Conservation (phyloP, 257 asterid species). For the Solanum piurae region DNA sequence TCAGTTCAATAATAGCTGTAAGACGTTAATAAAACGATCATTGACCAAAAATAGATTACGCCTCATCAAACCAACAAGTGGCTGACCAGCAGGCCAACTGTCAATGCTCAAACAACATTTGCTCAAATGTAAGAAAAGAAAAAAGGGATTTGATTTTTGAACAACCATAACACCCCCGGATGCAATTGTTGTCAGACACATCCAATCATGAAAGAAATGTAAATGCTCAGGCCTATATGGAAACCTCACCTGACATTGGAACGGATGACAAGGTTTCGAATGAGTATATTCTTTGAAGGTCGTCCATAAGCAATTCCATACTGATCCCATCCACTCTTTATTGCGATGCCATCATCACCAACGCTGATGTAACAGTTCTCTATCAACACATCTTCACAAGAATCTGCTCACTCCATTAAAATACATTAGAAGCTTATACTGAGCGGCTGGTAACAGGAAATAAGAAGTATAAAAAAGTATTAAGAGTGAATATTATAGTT, state of each 20-base stretch:
- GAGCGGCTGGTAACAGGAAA: neutral
- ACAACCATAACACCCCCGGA: neutral
- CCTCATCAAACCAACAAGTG: neutral
- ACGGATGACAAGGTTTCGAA: conserved; percentile 11
- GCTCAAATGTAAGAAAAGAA: neutral
- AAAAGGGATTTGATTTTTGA: neutral
- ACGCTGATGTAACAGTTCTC: conserved; percentile 22
- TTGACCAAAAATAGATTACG: neutral
- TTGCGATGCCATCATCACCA: conserved; percentile 21
- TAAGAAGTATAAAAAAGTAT: neutral
- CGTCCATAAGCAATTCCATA: conserved; percentile 16
- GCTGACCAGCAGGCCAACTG: neutral
- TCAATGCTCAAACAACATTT: neutral
- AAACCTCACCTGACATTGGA: conserved; percentile 14
- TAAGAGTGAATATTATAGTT: neutral
- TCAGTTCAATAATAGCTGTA: neutral
- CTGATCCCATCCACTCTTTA: conserved; percentile 25
- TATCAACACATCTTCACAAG: conserved; percentile 17
- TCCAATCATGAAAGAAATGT: neutral
- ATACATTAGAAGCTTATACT: neutral
- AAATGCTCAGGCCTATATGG: neutral
- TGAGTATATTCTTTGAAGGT: conserved; percentile 17
- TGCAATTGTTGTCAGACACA: neutral
- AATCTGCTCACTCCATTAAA: conserved; percentile 1
- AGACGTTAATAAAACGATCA: neutral